Conservation (phyloP, 257 asterid species). For the Scutellaria baicalensis region DNA sequence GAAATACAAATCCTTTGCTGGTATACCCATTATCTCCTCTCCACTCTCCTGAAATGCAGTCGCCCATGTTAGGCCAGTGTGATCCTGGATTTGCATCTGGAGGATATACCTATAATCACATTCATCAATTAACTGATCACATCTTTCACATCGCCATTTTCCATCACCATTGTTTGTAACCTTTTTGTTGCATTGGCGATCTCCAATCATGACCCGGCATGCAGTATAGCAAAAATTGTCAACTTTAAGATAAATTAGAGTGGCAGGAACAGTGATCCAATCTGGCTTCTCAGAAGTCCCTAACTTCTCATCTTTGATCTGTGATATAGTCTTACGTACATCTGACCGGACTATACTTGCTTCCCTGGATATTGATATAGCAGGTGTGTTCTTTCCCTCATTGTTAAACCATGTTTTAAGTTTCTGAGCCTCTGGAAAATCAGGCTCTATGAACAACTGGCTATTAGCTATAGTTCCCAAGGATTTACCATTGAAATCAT, state of each 20-base stretch:
- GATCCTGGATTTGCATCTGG: constrained; percentile 88
- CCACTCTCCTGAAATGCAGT: constrained; percentile 93
- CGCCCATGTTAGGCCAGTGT: constrained; percentile 81
- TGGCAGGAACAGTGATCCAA: constrained; percentile 76
- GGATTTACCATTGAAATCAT: constrained; percentile 82
- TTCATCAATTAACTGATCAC: constrained; percentile 63
- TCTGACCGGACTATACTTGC: constrained; percentile 41
- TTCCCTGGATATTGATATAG: constrained; percentile 68
- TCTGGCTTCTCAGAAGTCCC: constrained; percentile 95
- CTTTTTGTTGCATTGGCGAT: constrained; percentile 81
- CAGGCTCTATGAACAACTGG: constrained; percentile 75
- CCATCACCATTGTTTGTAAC: constrained; percentile 82
- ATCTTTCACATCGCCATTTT: constrained; percentile 79
- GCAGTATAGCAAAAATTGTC: constrained; percentile 80
- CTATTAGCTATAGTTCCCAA: constrained; percentile 64
- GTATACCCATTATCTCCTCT: constrained; percentile 66
- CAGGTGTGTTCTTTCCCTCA: constrained; percentile 60
- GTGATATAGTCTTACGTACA: constrained; percentile 69
- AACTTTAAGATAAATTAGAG: constrained; percentile 47
- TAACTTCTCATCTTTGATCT: constrained; percentile 76
- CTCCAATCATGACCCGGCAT: constrained; percentile 69
- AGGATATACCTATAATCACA: constrained; percentile 87
- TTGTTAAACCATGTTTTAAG: constrained; percentile 63
- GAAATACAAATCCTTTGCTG: constrained; percentile 76
- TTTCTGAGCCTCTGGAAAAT: constrained; percentile 68